These are phyloP conservation scores for Aphanomyces invadans DNA, from an alignment of 352 stramenopile species.

Conservation along the genomic window DNA sequence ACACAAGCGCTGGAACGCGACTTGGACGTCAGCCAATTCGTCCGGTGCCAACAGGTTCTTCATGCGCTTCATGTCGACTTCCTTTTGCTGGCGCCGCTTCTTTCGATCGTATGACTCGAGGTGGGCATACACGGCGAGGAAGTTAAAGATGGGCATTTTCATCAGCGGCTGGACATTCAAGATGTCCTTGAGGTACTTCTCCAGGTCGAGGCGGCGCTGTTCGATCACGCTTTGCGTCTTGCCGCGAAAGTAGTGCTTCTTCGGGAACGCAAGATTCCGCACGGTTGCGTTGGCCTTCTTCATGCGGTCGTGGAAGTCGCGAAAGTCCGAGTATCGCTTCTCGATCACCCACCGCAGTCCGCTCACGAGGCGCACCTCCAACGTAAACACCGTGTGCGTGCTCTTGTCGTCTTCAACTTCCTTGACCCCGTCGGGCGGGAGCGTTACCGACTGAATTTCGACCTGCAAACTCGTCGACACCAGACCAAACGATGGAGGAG, in stretches of 20 bases:
- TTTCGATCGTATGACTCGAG: constrained; percentile 84
- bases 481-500: neutral
- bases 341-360: constrained; percentile 83
- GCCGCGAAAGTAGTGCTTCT: constrained; percentile 80
- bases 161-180: constrained; percentile 73
- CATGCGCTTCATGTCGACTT: constrained; percentile 80
- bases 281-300: constrained; percentile 69
- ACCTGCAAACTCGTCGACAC: constrained; percentile 25
- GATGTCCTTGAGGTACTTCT: constrained; percentile 85
- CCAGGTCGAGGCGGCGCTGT: constrained; percentile 69
- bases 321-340: constrained; percentile 86
- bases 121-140: constrained; percentile 80
- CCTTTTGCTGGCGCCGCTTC: constrained; percentile 76
- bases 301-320: constrained; percentile 75
- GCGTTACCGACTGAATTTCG: constrained; percentile 75
- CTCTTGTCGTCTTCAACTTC: constrained; percentile 77
- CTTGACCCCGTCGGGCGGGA: constrained; percentile 57
- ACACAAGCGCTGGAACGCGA: constrained; percentile 69
- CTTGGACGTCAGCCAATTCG: constrained; percentile 60
- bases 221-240: constrained; percentile 80
- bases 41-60: constrained; percentile 67
- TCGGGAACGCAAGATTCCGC: constrained; percentile 78
- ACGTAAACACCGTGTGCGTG: constrained; percentile 69
- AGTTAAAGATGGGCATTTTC: constrained; percentile 81
- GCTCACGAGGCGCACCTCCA: constrained; percentile 70